Evolutionary conservation across 2,329 filamentous ascomycete genomes (phyloP).

Genomic region (Chalaropsis thielavioides): DNA sequence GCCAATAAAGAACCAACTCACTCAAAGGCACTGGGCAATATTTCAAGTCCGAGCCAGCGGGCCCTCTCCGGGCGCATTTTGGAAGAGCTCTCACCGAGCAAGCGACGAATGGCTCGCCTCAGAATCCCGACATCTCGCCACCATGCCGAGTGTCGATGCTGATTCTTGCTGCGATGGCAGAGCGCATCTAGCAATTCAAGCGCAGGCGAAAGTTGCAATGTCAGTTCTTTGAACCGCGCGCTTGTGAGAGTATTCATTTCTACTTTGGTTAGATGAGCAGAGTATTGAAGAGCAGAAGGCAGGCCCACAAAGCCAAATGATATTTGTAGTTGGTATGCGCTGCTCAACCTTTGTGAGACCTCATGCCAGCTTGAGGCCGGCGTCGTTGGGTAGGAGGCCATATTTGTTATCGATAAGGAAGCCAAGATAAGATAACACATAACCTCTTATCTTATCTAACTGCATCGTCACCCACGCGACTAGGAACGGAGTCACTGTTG

Average conservation of each 20-base stretch:
- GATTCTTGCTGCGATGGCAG: slow-evolving; percentile 77
- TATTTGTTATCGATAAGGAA: background rate
- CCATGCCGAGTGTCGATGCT: slow-evolving; percentile 72
- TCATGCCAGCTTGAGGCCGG: no score
- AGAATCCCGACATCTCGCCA: slow-evolving; percentile 60
- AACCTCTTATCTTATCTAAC: background rate
- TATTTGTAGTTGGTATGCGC: no score
- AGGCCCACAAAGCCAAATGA: background rate
- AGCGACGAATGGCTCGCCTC: slow-evolving; percentile 46
- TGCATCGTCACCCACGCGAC: background rate
- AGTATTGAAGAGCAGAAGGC: background rate
- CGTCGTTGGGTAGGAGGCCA: background rate
- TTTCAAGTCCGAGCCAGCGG: slow-evolving; percentile 23
- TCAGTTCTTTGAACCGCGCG: slow-evolving; percentile 1
- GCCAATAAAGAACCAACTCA: slow-evolving; percentile 20
- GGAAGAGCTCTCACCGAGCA: slow-evolving; percentile 29
- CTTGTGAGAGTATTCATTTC: background rate
- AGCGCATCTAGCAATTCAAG: slow-evolving; percentile 53
- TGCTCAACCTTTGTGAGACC: no score
- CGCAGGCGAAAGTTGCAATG: slow-evolving; percentile 26
- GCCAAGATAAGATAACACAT: background rate
- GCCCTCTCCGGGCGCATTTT: slow-evolving; percentile 17
- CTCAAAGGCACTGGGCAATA: slow-evolving; percentile 27
- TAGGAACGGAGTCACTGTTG: background rate
- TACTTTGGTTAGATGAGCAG: background rate